Conservation (phyloP, 352 stramenopile genomes). For the Globisporangium barbulae region DNA sequence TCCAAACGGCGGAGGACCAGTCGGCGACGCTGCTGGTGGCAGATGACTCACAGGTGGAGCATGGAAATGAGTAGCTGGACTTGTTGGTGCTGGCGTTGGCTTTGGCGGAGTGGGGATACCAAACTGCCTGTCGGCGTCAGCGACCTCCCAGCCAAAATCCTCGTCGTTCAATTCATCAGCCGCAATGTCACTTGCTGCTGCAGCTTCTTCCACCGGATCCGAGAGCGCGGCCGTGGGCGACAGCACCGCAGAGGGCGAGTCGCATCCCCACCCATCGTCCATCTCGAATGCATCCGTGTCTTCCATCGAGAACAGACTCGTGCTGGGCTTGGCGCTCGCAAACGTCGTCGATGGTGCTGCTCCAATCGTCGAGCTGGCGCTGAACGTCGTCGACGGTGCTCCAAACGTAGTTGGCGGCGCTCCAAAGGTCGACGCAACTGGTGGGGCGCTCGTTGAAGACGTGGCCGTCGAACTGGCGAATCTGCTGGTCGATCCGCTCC, state of each 20-base stretch:
- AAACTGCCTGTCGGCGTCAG: conserved; percentile 26
- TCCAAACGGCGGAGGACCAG: neutral
- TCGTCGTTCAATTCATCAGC: conserved; percentile 15
- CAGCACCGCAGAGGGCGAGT: conserved; percentile 69
- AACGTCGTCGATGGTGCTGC: conserved; percentile 7
- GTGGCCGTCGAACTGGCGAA: conserved; percentile 7
- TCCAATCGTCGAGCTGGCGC: neutral
- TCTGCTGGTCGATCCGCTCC: conserved; percentile 15
- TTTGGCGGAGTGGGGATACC: conserved; percentile 15
- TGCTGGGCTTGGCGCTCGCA: conserved; percentile 22
- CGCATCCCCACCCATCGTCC: conserved; percentile 69
- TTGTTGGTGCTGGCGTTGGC: neutral
- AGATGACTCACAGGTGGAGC: neutral
- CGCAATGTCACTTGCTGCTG: neutral
- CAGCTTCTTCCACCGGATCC: conserved; percentile 27
- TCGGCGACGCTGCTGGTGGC: conserved; percentile 1
- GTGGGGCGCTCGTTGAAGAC: neutral
- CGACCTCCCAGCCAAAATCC: conserved; percentile 50
- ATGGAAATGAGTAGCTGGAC: neutral
- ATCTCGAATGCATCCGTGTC: conserved; percentile 53
- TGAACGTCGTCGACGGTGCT: conserved; percentile 6
- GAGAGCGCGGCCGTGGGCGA: conserved; percentile 57
- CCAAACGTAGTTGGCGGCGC: conserved; percentile 2
- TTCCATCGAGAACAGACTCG: conserved; percentile 75
- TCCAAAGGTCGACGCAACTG: conserved; percentile 4